Evolutionary conservation across 2,329 filamentous ascomycete species (phyloP), one percentile per base, ranked within the genome.

Genomic region (Trichoderma aggressivum): DNA sequence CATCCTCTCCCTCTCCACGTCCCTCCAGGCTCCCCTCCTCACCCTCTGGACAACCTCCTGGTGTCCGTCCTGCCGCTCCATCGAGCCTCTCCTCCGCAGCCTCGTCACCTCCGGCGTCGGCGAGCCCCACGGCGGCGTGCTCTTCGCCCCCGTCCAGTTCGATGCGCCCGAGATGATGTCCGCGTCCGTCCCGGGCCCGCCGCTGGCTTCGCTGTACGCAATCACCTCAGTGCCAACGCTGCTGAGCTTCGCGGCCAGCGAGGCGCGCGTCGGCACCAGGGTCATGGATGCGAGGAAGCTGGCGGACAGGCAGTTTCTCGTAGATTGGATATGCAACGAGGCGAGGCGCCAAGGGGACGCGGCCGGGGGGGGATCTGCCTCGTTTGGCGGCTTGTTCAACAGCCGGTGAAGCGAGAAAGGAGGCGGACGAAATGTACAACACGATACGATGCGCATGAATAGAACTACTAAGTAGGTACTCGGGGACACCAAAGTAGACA

Each of bases 1-100:
- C 43, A 12, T 88, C 79, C 82, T 88, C 70, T 82, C 86, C n/a
- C 81, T 88, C 65, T 87, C 86, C 3, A 84, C 85, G 3, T 86
- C 86, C 7, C 81, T 86, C 7, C 82, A 85, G 56, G 84, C 80
- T 3, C 88, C 88, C 3, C 84, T 90, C n/a, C 76, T 90, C 70
- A 89, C 87, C 1, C 80, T 90, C 53, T 90, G 88, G 88, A 88
- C 87, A 0, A 83, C 88, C 0, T 86, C 86, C 8, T 89, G 84
- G 81, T 90, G 88, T 77, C 79, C 84, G 5, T 86, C 86, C 18
- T 90, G 88, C 78, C 82, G 81, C 59, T 77, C 79, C 36, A 82
- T 89, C 28, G 79, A 80, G 5, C 88, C 88, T 5, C 78, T 88
- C 12, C 65, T 90, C 7, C 77, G 77, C 14, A 80, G 82, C 12